Conservation (phyloP, 768 basidiomycete genomes). For the Auriscalpium orientale region DNA sequence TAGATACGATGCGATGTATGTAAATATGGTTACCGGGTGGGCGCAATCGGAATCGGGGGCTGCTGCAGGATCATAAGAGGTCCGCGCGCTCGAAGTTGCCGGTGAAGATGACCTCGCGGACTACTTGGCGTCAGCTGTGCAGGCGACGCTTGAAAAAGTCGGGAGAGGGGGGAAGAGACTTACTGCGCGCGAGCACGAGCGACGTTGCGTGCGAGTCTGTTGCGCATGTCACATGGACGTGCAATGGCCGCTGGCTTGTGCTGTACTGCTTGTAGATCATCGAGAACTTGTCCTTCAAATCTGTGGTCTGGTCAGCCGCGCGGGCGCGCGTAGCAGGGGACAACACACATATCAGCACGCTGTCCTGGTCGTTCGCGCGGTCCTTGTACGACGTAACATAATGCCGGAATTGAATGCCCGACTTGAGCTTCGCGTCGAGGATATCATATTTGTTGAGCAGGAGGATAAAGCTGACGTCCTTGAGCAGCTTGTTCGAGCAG, state of each 20-base stretch:
- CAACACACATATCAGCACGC: conserved; percentile 45
- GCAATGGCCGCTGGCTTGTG: conserved; percentile 38
- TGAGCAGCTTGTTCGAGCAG: conserved; percentile 50
- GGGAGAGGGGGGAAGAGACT: conserved; percentile 15
- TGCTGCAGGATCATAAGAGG: conserved; percentile 12
- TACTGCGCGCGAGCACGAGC: conserved; percentile 40
- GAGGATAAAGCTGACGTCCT: conserved; percentile 46
- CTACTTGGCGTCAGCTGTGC: conserved; percentile 10
- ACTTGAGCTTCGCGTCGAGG: conserved; percentile 42
- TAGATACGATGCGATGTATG: too few relatives aligned
- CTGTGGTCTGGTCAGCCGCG: conserved; percentile 23
- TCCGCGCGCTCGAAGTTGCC: conserved; percentile 17
- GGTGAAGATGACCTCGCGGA: conserved; percentile 19
- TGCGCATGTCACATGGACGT: conserved; percentile 51
- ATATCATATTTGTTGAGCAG: conserved; percentile 61
- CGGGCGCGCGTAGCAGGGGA: not conserved
- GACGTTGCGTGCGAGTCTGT: conserved; percentile 43
- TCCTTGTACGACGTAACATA: conserved; percentile 50
- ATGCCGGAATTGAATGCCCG: conserved; percentile 44
- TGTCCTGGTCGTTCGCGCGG: conserved; percentile 42
- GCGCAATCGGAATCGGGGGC: too few relatives aligned
- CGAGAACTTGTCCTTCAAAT: conserved; percentile 43
- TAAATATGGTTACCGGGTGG: too few relatives aligned
- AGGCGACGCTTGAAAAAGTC: not conserved
- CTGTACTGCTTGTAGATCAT: conserved; percentile 44